These are phyloP conservation scores for Tulasnella calospora DNA, from an alignment of 768 basidiomycete species.

Conservation along the genomic window DNA sequence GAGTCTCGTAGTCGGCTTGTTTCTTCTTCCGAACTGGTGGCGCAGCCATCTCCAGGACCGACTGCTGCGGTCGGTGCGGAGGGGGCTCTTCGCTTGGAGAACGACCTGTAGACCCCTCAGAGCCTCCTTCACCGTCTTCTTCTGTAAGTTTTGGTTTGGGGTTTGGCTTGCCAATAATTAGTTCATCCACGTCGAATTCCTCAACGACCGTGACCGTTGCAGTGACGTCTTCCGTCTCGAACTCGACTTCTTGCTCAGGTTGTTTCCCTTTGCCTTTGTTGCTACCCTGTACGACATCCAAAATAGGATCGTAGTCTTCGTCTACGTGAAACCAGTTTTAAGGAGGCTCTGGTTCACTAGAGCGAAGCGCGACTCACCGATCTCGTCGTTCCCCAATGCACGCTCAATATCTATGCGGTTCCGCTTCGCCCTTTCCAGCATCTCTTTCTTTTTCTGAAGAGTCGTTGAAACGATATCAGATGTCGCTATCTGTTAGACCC, in stretches of 20 bases:
- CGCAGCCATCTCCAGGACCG: background rate
- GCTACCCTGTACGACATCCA: background rate
- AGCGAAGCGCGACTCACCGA: slow-evolving; percentile 1
- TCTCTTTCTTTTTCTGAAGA: slow-evolving; percentile 64
- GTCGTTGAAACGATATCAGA: background rate
- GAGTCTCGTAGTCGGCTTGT: slow-evolving; percentile 33
- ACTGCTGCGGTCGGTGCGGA: background rate
- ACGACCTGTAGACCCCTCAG: background rate
- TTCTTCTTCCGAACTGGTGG: slow-evolving; percentile 24
- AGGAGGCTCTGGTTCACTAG: background rate
- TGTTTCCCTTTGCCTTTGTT: slow-evolving; percentile 30
- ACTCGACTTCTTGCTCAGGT: slow-evolving; percentile 56
- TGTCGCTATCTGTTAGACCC: background rate
- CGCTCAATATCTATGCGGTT: slow-evolving; percentile 75
- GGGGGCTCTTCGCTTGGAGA: background rate
- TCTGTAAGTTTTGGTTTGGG: background rate
- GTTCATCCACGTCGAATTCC: slow-evolving; percentile 73
- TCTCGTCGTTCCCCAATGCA: slow-evolving; percentile 40
- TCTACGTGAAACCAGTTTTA: background rate
- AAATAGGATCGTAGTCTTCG: slow-evolving; percentile 18
- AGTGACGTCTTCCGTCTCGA: slow-evolving; percentile 74
- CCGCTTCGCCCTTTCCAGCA: slow-evolving; percentile 69
- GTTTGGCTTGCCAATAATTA: slow-evolving; percentile 30
- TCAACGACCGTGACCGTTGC: slow-evolving; percentile 90
- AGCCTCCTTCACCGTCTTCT: background rate